These are phyloP conservation scores for Colletotrichum trifolii DNA, from an alignment of 2,329 filamentous ascomycete genomes.

Conservation along the genomic window DNA sequence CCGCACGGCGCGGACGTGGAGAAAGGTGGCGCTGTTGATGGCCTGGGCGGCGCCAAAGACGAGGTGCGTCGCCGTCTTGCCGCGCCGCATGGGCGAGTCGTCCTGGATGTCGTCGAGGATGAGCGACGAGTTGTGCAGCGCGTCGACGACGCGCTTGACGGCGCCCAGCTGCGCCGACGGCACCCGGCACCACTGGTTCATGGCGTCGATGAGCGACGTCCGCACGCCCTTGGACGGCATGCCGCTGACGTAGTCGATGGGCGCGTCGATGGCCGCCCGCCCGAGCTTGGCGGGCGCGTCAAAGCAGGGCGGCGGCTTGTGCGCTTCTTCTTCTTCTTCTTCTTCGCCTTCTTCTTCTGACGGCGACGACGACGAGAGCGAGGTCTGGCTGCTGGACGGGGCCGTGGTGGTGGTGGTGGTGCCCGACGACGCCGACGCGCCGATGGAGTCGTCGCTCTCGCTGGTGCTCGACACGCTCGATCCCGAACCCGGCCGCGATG, in stretches of 20 bases:
- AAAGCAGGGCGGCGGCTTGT: no score
- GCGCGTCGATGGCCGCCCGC: constrained; percentile 36
- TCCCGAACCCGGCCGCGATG: no score
- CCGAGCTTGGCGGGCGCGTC: no score
- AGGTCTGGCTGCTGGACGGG: no score
- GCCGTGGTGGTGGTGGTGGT: no score
- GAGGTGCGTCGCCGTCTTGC: constrained; percentile 46
- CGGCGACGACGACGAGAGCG: no score
- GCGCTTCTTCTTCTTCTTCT: no score
- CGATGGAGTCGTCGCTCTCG: no score
- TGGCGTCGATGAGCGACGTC: not conserved
- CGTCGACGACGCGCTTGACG: constrained; percentile 4
- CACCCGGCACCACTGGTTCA: constrained; percentile 9
- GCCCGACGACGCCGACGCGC: no score
- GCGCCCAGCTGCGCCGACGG: not conserved
- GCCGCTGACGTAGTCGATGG: constrained; percentile 7
- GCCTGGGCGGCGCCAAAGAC: constrained; percentile 50
- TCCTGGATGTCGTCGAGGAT: constrained; percentile 53
- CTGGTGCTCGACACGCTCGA: no score
- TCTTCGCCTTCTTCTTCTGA: no score
- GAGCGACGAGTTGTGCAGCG: constrained; percentile 17
- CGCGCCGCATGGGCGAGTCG: constrained; percentile 45
- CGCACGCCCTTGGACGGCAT: constrained; percentile 13
- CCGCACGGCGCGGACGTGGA: constrained; percentile 40
- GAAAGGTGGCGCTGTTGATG: constrained; percentile 49